phyloP scores from a whole-genome alignment of 306 rosid species.

The Prunus campanulata region DNA sequence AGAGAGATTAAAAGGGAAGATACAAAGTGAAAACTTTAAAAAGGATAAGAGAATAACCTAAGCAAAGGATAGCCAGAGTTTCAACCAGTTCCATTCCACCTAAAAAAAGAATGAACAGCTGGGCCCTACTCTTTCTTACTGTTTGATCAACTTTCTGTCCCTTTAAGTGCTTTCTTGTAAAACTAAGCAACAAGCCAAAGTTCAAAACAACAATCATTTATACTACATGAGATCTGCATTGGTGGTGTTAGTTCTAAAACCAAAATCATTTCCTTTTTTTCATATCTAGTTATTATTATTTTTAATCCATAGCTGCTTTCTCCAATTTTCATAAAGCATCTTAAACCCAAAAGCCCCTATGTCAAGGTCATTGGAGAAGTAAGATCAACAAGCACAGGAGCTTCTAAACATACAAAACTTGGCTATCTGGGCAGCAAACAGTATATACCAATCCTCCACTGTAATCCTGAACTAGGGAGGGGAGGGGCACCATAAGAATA shows the following conservation, averaged over 20 bases:
- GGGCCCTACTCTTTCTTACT: slow-evolving; percentile 1
- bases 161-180: slow-evolving; percentile 22
- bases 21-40: background rate
- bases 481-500: slow-evolving; percentile 13
- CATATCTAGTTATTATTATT: background rate
- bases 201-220: slow-evolving; percentile 29
- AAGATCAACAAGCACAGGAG: background rate
- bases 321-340: slow-evolving; percentile 18
- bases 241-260: slow-evolving; percentile 22
- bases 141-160: slow-evolving; percentile 16
- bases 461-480: slow-evolving; percentile 11
- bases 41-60: background rate
- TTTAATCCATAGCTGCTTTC: slow-evolving; percentile 15
- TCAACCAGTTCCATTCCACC: slow-evolving; percentile 15
- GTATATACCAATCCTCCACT: slow-evolving; percentile 25
- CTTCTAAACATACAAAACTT: background rate
- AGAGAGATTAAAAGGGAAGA: background rate
- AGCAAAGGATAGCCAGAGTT: slow-evolving; percentile 13
- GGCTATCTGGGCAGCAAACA: slow-evolving; percentile 5
- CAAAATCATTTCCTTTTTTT: background rate
- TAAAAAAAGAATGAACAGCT: background rate
- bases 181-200: slow-evolving; percentile 27
- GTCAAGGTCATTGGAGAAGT: slow-evolving; percentile 4
- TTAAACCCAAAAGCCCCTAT: slow-evolving; percentile 17
- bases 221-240: slow-evolving; percentile 27